Evolutionary conservation across 257 asterid species (phyloP).

Genomic region (Jacaranda copaia): DNA sequence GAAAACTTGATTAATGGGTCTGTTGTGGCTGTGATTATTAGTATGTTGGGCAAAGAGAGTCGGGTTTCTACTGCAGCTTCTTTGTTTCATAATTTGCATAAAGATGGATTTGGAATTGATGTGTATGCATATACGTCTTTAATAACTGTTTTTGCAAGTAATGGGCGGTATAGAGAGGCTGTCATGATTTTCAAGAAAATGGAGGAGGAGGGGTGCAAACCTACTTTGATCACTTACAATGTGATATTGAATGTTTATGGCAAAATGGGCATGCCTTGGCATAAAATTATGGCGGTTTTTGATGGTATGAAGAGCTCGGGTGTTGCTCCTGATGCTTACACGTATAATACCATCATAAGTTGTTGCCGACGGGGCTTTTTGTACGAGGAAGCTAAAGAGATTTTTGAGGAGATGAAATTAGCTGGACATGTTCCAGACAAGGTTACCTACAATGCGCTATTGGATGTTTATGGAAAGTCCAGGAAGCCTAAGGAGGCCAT

Average conservation of each 20-base stretch:
- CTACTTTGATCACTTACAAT: constrained; percentile 88
- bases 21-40: constrained; percentile 73
- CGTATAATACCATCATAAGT: constrained; percentile 86
- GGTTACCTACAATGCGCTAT: constrained; percentile 82
- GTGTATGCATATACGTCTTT: constrained; percentile 84
- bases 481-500: constrained; percentile 85
- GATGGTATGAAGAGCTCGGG: constrained; percentile 77
- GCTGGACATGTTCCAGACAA: constrained; percentile 82
- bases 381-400: constrained; percentile 76
- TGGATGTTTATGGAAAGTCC: constrained; percentile 94
- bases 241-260: constrained; percentile 88
- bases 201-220: constrained; percentile 89
- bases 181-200: constrained; percentile 75
- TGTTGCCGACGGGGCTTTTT: constrained; percentile 86
- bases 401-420: constrained; percentile 83
- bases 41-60: constrained; percentile 80
- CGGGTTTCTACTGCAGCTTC: constrained; percentile 67
- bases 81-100: constrained; percentile 64
- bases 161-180: constrained; percentile 83
- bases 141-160: constrained; percentile 63
- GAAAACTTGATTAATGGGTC: constrained; percentile 60
- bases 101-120: constrained; percentile 74
- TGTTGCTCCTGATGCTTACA: constrained; percentile 79
- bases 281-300: constrained; percentile 58
- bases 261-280: constrained; percentile 99